Evolutionary conservation across 345 rosid species (phyloP), one percentile per base, ranked within the genome.

Genomic region (Euclidium syriacum): DNA sequence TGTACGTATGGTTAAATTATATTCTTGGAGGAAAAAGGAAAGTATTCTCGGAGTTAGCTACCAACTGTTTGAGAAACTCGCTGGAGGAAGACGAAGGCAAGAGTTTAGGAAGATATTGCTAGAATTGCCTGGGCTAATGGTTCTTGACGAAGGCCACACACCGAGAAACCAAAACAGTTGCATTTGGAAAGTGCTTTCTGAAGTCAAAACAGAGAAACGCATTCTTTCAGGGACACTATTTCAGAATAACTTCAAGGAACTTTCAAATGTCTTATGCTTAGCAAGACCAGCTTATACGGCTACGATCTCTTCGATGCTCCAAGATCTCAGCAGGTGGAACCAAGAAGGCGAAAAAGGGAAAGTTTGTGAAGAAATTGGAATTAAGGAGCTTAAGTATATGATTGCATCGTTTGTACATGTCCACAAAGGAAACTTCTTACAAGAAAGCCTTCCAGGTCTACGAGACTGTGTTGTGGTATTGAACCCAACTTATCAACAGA

Each of bases 91-190:
- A n/a, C n/a, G 19, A 19, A 3, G 2, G 43, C 17, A 39, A 39
- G 43, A 39, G 43, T 12, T 46, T 12, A 6, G 72, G 24, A 66
- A 58, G 26, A 42, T 64, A 16, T 75, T 84, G 6, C 72, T 77
- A 5, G 76, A 77, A 15, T 24, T 39, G 22, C 83, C 84, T 0
- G 78, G 74, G 10, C 52, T 85, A 19, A 43, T 82, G 16, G 47
- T 85, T 24, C 75, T 85, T 19, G 91, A 85, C 36, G 87, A 85
- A 77, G 91, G 91, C 6, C 91, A 85, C 49, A 82, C 77, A 0
- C 78, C 87, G 3, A 79, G 87, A 0, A 85, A 85, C 38, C 57
- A 64, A 9, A 41, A 41, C 1, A 76, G 81, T 40, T 47, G 15
- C 6, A 64, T 85, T 35, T n/a, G n/a, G n/a, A n/a, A n/a, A n/a